phyloP scores from a whole-genome alignment of 2,329 filamentous ascomycete genomes.

The Sporothrix dimorphospora region DNA sequence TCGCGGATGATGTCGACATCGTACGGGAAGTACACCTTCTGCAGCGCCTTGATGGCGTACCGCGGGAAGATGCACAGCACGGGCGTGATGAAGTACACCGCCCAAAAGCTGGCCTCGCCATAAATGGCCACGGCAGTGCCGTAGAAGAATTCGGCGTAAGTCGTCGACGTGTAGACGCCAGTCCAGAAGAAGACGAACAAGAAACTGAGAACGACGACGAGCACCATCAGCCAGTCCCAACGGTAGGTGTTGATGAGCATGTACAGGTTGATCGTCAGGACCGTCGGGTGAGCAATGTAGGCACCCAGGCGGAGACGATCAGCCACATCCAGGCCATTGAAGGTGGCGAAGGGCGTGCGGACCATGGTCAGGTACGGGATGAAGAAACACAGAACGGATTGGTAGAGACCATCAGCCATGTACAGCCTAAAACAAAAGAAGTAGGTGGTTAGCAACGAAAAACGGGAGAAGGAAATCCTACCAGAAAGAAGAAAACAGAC shows the following conservation, averaged over 20 bases:
- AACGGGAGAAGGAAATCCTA: not conserved
- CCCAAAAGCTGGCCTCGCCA: conserved; percentile 83
- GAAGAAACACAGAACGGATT: conserved; percentile 91
- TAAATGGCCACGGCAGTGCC: conserved; percentile 79
- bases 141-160: conserved; percentile 65
- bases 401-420: conserved; percentile 93
- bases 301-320: conserved; percentile 85
- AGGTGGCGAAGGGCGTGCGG: conserved; percentile 68
- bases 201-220: conserved; percentile 80
- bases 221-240: conserved; percentile 94
- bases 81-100: conserved; percentile 75
- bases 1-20: conserved; percentile 97
- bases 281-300: conserved; percentile 81
- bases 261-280: conserved; percentile 90
- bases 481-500: not conserved
- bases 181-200: conserved; percentile 96
- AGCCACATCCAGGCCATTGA: conserved; percentile 73
- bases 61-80: conserved; percentile 84
- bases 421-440: conserved; percentile 67
- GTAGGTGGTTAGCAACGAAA: conserved; percentile 20
- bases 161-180: conserved; percentile 71
- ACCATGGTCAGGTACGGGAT: conserved; percentile 82
- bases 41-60: conserved; percentile 81
- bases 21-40: conserved; percentile 91
- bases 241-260: conserved; percentile 95